A percentile compares a stretch with the other conserved stretches of the same genome.
Evolutionary conservation across 306 rosid genomes (phyloP).

Genomic region (Fragaria ananassa): DNA sequence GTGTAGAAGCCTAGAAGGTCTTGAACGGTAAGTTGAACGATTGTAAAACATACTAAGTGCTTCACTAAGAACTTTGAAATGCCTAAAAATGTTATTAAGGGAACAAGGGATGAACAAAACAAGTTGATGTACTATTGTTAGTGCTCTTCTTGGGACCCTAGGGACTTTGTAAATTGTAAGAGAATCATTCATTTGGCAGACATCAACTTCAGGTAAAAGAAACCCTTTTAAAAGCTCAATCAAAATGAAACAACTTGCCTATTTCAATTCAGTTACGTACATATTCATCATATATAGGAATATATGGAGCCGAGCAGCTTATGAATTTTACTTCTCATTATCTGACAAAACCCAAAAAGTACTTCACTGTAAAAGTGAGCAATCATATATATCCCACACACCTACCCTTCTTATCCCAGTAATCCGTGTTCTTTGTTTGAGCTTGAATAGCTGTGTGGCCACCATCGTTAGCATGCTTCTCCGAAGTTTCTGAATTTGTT

Average conservation of each 20-base stretch:
- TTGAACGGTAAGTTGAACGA: too few relatives aligned
- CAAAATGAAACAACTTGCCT: slow-evolving; percentile 24
- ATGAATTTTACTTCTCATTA: slow-evolving; percentile 12
- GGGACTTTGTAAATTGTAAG: slow-evolving; percentile 30
- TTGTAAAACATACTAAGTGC: too few relatives aligned
- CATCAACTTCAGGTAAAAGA: slow-evolving; percentile 40
- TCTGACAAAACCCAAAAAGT: slow-evolving; percentile 53
- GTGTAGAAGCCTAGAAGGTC: too few relatives aligned
- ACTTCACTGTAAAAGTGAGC: slow-evolving; percentile 51
- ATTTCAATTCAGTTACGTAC: slow-evolving; percentile 33
- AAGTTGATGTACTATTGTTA: background rate
- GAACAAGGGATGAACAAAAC: too few relatives aligned
- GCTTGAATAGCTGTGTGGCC: slow-evolving; percentile 1
- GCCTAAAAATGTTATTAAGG: too few relatives aligned
- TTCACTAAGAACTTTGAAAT: too few relatives aligned
- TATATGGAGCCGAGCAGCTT: slow-evolving; percentile 18
- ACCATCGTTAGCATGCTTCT: slow-evolving; percentile 33
- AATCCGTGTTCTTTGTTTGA: slow-evolving; percentile 30
- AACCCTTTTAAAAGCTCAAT: slow-evolving; percentile 32
- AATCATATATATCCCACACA: slow-evolving; percentile 44
- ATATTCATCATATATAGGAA: slow-evolving; percentile 19
- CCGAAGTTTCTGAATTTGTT: slow-evolving; percentile 24
- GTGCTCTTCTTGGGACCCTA: slow-evolving; percentile 34
- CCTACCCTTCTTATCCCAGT: slow-evolving; percentile 35
- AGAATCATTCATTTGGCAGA: slow-evolving; percentile 47